Conservation (phyloP, 106 monocot species). For the Dendrobium officinale region DNA sequence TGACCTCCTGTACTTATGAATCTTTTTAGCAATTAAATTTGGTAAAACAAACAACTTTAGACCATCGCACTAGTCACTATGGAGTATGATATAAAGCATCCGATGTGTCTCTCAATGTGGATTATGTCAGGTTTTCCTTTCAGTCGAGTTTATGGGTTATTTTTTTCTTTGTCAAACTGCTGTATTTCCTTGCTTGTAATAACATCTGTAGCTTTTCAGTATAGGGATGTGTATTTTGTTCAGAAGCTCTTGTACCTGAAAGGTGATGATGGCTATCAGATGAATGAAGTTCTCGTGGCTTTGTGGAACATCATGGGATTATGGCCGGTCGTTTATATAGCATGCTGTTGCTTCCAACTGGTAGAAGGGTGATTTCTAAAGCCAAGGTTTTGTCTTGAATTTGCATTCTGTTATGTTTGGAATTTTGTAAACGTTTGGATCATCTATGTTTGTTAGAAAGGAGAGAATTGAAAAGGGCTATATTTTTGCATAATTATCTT, state of each 20-base stretch:
- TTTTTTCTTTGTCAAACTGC: not conserved
- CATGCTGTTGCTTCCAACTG: constrained; percentile 85
- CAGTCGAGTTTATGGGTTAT: too few relatives aligned
- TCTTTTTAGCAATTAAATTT: not conserved
- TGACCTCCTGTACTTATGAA: not conserved
- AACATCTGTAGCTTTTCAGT: constrained; percentile 31
- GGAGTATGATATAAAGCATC: not conserved
- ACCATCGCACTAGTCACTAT: not conserved
- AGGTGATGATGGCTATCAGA: constrained; percentile 86
- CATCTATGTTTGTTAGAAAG: not conserved
- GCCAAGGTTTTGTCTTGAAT: not conserved
- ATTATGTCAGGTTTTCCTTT: not conserved
- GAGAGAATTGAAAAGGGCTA: not conserved
- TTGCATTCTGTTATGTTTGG: not conserved
- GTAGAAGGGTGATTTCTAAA: constrained; percentile 71
- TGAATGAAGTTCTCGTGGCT: constrained; percentile 92
- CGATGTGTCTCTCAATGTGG: not conserved
- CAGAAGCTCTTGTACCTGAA: constrained; percentile 76
- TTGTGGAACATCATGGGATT: constrained; percentile 93
- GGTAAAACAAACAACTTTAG: not conserved
- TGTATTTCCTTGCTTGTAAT: not conserved
- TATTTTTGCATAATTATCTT: not conserved
- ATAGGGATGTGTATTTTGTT: constrained; percentile 76
- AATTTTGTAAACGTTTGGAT: not conserved
- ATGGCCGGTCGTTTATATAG: constrained; percentile 90